Conservation (phyloP, 1,284 basidiomycete genomes). For the Sphaerobolus stellatus region DNA sequence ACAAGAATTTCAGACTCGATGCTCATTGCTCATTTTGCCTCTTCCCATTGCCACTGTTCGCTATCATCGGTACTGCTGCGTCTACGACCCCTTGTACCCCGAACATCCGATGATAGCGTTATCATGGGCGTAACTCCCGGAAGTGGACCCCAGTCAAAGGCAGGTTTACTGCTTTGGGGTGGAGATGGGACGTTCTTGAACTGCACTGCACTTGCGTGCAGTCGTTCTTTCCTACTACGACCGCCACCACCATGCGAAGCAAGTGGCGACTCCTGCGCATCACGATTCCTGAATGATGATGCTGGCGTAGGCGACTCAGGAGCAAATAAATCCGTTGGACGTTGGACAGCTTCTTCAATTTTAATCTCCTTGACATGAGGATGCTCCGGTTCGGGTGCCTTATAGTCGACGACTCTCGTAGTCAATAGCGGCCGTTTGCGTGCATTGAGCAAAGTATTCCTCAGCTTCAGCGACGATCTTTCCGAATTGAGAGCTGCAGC, state of each 20-base stretch:
- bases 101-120: slow-evolving; percentile 34
- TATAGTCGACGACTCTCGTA: not conserved
- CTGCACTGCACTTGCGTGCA: slow-evolving; percentile 1
- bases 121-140: slow-evolving; percentile 42
- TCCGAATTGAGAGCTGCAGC: slow-evolving; percentile 79
- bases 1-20: no score
- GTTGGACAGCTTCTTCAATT: no score
- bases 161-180: slow-evolving; percentile 36
- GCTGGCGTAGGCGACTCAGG: no score
- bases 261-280: not conserved
- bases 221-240: slow-evolving; percentile 3
- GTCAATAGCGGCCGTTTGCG: slow-evolving; percentile 68
- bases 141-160: slow-evolving; percentile 67
- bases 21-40: no score
- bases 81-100: no score
- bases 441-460: slow-evolving; percentile 59
- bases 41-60: no score
- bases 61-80: no score
- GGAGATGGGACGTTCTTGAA: slow-evolving; percentile 8
- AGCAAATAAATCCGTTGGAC: no score
- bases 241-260: not conserved
- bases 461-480: slow-evolving; percentile 65
- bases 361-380: no score
- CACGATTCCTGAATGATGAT: no score
- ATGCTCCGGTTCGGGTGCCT: no score